Conservation (phyloP, 2,329 filamentous ascomycete genomes). For the Colletotrichum eremochloae region DNA sequence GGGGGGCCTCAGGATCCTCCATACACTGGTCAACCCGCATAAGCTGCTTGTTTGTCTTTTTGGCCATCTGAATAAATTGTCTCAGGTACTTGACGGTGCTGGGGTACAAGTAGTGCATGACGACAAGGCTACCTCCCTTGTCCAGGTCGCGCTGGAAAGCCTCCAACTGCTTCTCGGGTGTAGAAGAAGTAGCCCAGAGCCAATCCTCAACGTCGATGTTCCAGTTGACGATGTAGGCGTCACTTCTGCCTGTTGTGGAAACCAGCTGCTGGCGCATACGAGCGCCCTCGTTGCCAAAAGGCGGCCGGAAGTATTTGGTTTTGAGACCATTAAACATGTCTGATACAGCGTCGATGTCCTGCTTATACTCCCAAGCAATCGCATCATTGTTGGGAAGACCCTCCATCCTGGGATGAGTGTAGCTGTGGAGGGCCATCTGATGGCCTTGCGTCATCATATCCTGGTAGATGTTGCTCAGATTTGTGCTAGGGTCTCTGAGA, state of each 20-base stretch:
- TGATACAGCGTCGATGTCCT: constrained; percentile 65
- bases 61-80: constrained; percentile 75
- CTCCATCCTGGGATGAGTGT: constrained; percentile 76
- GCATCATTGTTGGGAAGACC: constrained; percentile 64
- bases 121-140: constrained; percentile 73
- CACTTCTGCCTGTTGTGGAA: constrained; percentile 60
- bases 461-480: constrained; percentile 73
- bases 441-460: constrained; percentile 74
- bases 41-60: constrained; percentile 72
- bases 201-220: constrained; percentile 80
- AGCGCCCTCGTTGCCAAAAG: constrained; percentile 77
- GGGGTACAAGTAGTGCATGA: constrained; percentile 78
- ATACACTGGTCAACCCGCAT: constrained; percentile 55
- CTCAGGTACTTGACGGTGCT: constrained; percentile 74
- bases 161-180: constrained; percentile 75
- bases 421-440: constrained; percentile 77
- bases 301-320: constrained; percentile 74
- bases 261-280: constrained; percentile 75
- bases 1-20: constrained; percentile 52
- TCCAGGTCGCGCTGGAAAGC: constrained; percentile 75
- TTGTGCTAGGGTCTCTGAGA: constrained; percentile 69
- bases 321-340: constrained; percentile 52
- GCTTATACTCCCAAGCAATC: constrained; percentile 73
- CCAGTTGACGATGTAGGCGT: constrained; percentile 75
- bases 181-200: constrained; percentile 72